phyloP scores from a whole-genome alignment of 2,329 filamentous ascomycete genomes.

The Teratosphaeria pseudoeucalypti region DNA sequence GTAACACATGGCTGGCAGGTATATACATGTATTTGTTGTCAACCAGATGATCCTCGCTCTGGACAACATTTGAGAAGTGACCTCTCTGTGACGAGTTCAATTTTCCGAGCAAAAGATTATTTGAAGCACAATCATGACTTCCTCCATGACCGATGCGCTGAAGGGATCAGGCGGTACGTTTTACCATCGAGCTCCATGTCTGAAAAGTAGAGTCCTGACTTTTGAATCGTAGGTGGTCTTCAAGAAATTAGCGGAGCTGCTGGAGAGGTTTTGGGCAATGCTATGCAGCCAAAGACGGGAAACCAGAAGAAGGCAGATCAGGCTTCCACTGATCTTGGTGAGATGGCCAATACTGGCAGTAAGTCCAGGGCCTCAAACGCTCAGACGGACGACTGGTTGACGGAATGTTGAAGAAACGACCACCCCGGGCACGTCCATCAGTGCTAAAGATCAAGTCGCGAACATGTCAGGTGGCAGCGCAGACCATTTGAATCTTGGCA shows the following conservation, averaged over 20 bases:
- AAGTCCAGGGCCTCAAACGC: neutral
- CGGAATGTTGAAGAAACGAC: slow-evolving; percentile 5
- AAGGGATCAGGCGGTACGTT: slow-evolving; percentile 18
- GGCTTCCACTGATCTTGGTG: slow-evolving; percentile 14
- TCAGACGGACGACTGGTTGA: neutral
- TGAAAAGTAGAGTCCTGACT: neutral
- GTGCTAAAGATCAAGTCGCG: slow-evolving; percentile 16
- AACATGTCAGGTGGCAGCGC: slow-evolving; percentile 21
- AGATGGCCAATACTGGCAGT: slow-evolving; percentile 14
- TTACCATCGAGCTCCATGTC: neutral
- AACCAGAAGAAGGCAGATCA: slow-evolving; percentile 21
- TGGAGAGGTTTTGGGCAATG: slow-evolving; percentile 16
- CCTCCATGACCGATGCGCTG: slow-evolving; percentile 20
- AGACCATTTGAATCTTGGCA: slow-evolving; percentile 20
- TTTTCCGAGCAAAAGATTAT: neutral
- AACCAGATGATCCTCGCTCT: neutral
- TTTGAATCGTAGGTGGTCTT: slow-evolving; percentile 13
- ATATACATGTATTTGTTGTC: neutral
- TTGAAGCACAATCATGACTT: neutral
- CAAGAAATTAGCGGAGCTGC: slow-evolving; percentile 16
- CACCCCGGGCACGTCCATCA: slow-evolving; percentile 14
- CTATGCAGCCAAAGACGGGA: slow-evolving; percentile 13
- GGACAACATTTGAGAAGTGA: neutral
- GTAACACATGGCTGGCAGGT: neutral
- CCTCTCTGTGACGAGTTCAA: neutral